phyloP scores from a whole-genome alignment of 768 basidiomycete species.

The Rhizopogon vinicolor region DNA sequence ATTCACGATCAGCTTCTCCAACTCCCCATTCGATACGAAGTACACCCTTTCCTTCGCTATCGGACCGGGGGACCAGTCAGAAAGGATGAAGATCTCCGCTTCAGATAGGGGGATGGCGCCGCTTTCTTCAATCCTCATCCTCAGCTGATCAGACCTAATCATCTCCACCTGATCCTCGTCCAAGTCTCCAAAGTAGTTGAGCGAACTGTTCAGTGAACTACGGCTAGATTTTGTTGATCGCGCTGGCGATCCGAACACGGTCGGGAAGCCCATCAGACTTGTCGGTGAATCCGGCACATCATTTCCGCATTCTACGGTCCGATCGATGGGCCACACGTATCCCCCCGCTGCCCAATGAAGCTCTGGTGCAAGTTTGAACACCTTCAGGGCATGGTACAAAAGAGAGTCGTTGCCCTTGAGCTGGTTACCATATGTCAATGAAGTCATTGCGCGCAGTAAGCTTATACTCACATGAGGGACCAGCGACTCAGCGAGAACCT shows the following conservation, averaged over 20 bases:
- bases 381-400: conserved; percentile 70
- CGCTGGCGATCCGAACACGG: conserved; percentile 17
- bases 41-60: conserved; percentile 66
- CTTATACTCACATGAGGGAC: conserved; percentile 57
- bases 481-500: conserved; percentile 62
- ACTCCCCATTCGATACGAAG: conserved; percentile 58
- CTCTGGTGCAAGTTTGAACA: conserved; percentile 70
- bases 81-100: conserved; percentile 56
- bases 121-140: conserved; percentile 56
- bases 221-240: conserved; percentile 31
- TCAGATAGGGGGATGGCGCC: conserved; percentile 63
- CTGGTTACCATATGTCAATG: conserved; percentile 29
- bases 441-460: not conserved
- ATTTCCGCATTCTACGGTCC: conserved; percentile 57
- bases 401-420: conserved; percentile 74
- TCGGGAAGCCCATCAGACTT: conserved; percentile 19
- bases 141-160: conserved; percentile 33
- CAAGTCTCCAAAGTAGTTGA: conserved; percentile 39
- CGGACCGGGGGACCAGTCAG: conserved; percentile 42
- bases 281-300: conserved; percentile 33
- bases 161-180: conserved; percentile 32
- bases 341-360: conserved; percentile 82
- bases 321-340: conserved; percentile 75
- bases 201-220: conserved; percentile 44
- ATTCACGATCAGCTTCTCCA: conserved; percentile 75